A percentile compares a stretch with the other conserved stretches of the same genome.
These are phyloP conservation scores for Astragalus glycyphyllos DNA, from an alignment of 306 rosid genomes.

Conservation along the genomic window DNA sequence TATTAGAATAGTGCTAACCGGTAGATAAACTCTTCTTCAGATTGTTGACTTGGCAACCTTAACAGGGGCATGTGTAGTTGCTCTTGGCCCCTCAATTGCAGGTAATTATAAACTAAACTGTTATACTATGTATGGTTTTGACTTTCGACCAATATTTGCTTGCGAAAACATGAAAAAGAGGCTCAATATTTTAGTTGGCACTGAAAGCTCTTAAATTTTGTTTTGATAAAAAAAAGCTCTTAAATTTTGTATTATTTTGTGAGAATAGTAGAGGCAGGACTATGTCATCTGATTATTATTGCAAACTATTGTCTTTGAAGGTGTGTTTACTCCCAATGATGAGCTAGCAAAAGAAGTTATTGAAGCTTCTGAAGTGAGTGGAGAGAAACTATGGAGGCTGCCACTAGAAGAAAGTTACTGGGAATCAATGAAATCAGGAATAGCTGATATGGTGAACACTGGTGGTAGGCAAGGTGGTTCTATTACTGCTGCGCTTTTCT, in stretches of 20 bases:
- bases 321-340: constrained; percentile 93
- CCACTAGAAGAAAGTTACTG: constrained; percentile 98
- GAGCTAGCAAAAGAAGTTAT: constrained; percentile 88
- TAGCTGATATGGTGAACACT: constrained; percentile 95
- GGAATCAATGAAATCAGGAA: constrained; percentile 96
- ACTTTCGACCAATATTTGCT: constrained; percentile 7
- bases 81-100: constrained; percentile 95
- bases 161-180: constrained; percentile 2
- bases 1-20: constrained; percentile 48
- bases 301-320: constrained; percentile 51
- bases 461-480: constrained; percentile 92
- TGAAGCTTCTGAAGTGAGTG: constrained; percentile 81
- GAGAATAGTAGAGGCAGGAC: constrained; percentile 26
- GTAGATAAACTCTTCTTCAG: constrained; percentile 54
- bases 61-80: constrained; percentile 90
- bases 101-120: constrained; percentile 52
- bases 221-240: too few species aligned
- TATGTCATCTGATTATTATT: constrained; percentile 27
- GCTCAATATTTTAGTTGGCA: not conserved
- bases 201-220: constrained; percentile 11
- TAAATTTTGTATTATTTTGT: constrained; percentile 7
- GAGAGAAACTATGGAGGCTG: constrained; percentile 96
- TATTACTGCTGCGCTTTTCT: constrained; percentile 91
- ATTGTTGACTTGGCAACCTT: constrained; percentile 92
- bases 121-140: not conserved